Evolutionary conservation across 148 eudicot species (phyloP).

Genomic region (Fallopia convolvulus): DNA sequence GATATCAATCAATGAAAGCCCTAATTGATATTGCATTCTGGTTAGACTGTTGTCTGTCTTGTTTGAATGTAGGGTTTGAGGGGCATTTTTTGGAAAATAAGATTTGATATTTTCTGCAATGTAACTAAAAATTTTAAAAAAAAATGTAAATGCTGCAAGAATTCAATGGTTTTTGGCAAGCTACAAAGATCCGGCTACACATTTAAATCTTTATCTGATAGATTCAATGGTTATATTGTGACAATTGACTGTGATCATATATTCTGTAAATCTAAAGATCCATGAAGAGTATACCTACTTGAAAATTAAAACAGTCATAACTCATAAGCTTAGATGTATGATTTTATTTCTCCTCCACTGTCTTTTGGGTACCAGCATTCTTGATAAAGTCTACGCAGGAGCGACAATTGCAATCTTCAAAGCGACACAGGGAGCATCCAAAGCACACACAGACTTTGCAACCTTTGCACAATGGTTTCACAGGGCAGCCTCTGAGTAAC

Average conservation of each 20-base stretch:
- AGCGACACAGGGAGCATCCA: slow-evolving; percentile 27
- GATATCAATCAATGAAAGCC: background rate
- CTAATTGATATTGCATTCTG: background rate
- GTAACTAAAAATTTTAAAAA: background rate
- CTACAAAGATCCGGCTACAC: background rate
- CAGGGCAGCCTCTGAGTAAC: slow-evolving; percentile 15
- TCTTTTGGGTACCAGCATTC: background rate
- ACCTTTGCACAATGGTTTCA: slow-evolving; percentile 18
- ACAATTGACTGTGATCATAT: background rate
- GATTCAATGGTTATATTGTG: background rate
- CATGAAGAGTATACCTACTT: background rate
- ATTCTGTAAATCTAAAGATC: background rate
- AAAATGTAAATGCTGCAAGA: no score
- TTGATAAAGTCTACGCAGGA: slow-evolving; percentile 15
- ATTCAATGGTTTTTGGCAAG: no score
- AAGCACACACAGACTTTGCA: slow-evolving; percentile 29
- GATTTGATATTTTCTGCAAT: background rate
- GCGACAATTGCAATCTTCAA: slow-evolving; percentile 26
- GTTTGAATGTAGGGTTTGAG: background rate
- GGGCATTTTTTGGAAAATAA: background rate
- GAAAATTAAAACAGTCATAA: background rate
- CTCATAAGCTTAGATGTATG: background rate
- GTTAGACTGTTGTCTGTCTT: background rate
- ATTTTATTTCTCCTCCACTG: background rate
- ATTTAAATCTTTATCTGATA: background rate